Evolutionary conservation across 208 protist genomes (phyloP).

Genomic region (Kentomonas sorsogonicus): DNA sequence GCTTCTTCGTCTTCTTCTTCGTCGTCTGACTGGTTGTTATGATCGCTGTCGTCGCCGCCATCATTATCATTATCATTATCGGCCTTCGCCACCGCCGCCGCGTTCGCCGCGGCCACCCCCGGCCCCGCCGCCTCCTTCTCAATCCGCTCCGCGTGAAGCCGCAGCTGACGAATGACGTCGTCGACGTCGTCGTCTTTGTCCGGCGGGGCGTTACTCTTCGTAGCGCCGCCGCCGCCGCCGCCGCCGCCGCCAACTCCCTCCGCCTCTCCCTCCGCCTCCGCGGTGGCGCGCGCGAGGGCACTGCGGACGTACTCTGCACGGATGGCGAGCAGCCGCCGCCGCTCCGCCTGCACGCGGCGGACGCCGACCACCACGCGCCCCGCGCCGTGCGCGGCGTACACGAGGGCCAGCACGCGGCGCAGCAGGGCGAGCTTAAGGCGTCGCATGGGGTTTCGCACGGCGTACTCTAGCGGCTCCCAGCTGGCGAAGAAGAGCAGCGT

Average conservation of each 20-base stretch:
- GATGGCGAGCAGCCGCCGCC: constrained; percentile 18
- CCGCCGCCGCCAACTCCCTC: no score
- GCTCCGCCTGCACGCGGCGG: constrained; percentile 20
- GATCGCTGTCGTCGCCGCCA: neutral
- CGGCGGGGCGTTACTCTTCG: no score
- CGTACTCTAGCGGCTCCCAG: constrained; percentile 38
- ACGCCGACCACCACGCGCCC: constrained; percentile 19
- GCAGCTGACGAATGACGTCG: no score
- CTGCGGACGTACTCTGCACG: constrained; percentile 8
- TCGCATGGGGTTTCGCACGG: constrained; percentile 31
- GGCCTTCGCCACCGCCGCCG: neutral
- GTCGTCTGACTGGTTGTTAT: no score
- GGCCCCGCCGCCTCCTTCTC: constrained; percentile 2
- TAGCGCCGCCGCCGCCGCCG: neutral
- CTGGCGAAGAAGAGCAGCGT: constrained; percentile 36
- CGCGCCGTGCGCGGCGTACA: constrained; percentile 32
- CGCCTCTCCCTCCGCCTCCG: no score
- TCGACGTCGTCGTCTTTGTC: no score
- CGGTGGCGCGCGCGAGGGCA: no score
- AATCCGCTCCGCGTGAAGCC: no score
- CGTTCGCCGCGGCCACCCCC: no score
- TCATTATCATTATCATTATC: constrained; percentile 4
- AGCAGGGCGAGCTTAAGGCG: constrained; percentile 41
- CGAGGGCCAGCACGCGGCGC: constrained; percentile 29
- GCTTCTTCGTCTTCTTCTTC: no score